Evolutionary conservation across 345 rosid species (phyloP).

Genomic region (Citrus glauca): DNA sequence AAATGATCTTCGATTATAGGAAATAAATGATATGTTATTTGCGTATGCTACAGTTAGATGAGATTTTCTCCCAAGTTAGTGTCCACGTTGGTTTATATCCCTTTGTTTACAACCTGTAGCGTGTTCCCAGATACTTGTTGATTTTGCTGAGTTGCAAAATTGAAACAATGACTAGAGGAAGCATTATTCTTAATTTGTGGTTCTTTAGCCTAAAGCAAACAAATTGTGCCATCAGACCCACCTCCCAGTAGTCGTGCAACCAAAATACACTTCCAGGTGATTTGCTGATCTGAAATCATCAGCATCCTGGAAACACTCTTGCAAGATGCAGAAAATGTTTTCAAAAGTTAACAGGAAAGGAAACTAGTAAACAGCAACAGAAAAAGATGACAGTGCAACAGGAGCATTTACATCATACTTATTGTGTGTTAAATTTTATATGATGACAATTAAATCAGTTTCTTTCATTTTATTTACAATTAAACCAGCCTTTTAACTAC

Average conservation of each 20-base stretch:
- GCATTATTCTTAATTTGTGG: not conserved
- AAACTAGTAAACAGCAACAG: no score
- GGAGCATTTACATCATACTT: no score
- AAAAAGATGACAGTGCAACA: no score
- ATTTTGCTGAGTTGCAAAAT: not conserved
- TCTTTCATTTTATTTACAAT: no score
- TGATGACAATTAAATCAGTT: no score
- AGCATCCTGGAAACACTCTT: not conserved
- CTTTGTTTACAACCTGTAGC: not conserved
- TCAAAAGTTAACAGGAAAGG: not conserved
- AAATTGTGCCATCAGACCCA: not conserved
- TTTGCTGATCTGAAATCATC: no score
- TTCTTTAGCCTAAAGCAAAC: not conserved
- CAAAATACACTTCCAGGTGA: no score
- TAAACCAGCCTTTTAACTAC: no score
- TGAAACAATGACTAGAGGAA: not conserved
- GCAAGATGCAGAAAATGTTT: not conserved
- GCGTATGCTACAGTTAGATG: not conserved
- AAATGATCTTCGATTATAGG: not conserved
- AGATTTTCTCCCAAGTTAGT: not conserved
- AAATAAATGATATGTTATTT: not conserved
- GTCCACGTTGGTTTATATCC: not conserved
- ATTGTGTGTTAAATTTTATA: no score
- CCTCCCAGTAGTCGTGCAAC: not conserved
- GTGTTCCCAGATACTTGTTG: not conserved